These are phyloP conservation scores for Ormosia semicastrata DNA, from an alignment of 306 rosid species.

Conservation along the genomic window DNA sequence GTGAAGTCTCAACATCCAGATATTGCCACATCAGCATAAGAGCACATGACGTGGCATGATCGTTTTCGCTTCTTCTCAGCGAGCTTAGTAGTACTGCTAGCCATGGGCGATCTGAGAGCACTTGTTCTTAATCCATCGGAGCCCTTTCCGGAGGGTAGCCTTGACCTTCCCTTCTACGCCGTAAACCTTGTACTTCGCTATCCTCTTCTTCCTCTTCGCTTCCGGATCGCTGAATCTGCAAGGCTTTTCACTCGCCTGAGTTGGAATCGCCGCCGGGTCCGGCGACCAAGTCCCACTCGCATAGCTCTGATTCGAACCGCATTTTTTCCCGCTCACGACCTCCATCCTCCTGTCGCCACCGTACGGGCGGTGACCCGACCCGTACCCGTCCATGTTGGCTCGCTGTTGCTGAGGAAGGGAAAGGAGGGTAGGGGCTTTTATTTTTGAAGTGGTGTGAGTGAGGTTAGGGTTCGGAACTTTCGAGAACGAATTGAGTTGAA, in stretches of 20 bases:
- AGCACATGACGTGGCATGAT: neutral
- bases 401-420: neutral
- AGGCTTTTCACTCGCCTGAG: conserved; percentile 27
- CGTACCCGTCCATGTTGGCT: conserved; percentile 40
- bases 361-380: conserved; percentile 13
- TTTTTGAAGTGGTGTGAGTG: neutral
- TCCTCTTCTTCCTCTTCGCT: conserved; percentile 62
- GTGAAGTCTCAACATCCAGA: too few relatives aligned
- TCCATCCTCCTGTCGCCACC: conserved; percentile 32
- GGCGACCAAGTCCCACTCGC: conserved; percentile 22
- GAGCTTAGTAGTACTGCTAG: neutral
- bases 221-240: conserved; percentile 58
- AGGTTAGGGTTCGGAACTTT: conserved; percentile 15
- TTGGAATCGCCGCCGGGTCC: neutral
- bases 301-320: neutral
- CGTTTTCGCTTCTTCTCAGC: neutral
- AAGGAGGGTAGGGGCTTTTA: neutral
- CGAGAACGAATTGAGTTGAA: neutral
- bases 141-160: conserved; percentile 51
- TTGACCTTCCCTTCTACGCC: conserved; percentile 62
- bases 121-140: conserved; percentile 68
- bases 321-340: conserved; percentile 62
- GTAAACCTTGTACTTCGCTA: conserved; percentile 61
- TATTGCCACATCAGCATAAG: neutral
- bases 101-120: conserved; percentile 61